These are phyloP conservation scores for Jackrogersella multiformis DNA, from an alignment of 495 filamentous ascomycete genomes.

Conservation along the genomic window DNA sequence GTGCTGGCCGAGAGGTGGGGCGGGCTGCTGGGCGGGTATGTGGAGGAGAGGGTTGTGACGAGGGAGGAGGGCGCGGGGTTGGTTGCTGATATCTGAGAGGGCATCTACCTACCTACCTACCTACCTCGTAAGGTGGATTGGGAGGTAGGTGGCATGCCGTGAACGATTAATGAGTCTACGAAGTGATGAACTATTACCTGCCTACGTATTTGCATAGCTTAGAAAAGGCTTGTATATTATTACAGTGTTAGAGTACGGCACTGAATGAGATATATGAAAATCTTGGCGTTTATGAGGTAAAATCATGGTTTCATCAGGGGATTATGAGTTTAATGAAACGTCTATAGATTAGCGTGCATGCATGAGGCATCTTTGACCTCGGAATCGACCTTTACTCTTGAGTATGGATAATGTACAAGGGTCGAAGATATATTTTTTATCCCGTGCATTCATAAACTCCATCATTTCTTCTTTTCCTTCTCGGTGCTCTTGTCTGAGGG, in stretches of 20 bases:
- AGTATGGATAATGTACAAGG: slow-evolving; percentile 42
- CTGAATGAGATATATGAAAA: not conserved
- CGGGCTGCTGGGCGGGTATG: slow-evolving; percentile 62
- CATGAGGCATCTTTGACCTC: slow-evolving; percentile 19
- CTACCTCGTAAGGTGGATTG: no score
- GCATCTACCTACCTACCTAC: no score
- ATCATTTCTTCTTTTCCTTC: slow-evolving; percentile 70
- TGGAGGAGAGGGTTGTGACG: slow-evolving; percentile 62
- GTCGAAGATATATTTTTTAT: slow-evolving; percentile 18
- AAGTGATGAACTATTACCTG: slow-evolving; percentile 9
- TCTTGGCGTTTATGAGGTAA: not conserved
- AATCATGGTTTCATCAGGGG: slow-evolving; percentile 14
- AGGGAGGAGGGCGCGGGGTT: slow-evolving; percentile 79
- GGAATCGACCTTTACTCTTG: slow-evolving; percentile 5
- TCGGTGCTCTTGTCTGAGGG: slow-evolving; percentile 73
- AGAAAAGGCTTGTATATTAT: not conserved
- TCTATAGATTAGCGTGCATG: slow-evolving; percentile 33
- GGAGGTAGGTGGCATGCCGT: not conserved
- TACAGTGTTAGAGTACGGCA: not conserved
- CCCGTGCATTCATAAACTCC: slow-evolving; percentile 6
- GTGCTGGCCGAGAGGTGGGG: slow-evolving; percentile 74
- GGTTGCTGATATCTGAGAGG: slow-evolving; percentile 68
- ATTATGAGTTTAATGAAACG: slow-evolving; percentile 9
- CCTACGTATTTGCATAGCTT: no score
- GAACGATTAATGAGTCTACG: slow-evolving; percentile 4